Conservation (phyloP, 2,329 filamentous ascomycete species). For the Colletotrichum gloeosporioides region DNA sequence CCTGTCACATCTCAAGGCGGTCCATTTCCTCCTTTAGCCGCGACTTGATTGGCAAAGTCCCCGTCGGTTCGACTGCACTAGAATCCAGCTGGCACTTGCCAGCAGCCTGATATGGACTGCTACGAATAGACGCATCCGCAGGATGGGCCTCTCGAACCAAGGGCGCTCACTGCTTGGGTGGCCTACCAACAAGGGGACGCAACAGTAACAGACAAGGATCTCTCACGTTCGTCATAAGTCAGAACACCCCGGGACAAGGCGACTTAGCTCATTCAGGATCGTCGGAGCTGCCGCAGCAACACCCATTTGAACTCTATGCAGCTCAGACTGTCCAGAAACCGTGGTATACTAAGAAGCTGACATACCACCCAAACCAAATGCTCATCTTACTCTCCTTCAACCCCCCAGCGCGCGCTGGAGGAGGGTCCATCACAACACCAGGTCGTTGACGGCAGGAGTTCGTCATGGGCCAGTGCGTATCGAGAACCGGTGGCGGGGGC, state of each 20-base stretch:
- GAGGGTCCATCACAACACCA: slow-evolving; percentile 1
- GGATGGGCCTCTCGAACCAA: neutral
- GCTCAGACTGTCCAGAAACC: neutral
- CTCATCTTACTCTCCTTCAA: neutral
- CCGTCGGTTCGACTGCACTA: neutral
- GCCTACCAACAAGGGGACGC: neutral
- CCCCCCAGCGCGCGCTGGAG: slow-evolving; percentile 15
- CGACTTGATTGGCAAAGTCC: neutral
- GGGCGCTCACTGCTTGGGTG: neutral
- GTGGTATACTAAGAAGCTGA: neutral
- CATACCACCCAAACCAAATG: slow-evolving; percentile 1
- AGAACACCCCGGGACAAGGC: neutral
- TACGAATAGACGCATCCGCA: neutral
- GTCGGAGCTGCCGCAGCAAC: slow-evolving; percentile 6
- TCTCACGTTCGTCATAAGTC: neutral
- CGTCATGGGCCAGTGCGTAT: slow-evolving; percentile 20
- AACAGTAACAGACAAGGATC: neutral
- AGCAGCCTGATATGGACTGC: neutral
- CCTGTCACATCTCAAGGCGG: neutral
- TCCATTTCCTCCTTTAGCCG: neutral
- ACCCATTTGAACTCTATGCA: neutral
- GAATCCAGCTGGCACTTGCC: neutral
- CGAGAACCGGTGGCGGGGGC: neutral
- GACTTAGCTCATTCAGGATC: slow-evolving; percentile 2
- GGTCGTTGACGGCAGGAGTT: neutral